Evolutionary conservation across 768 basidiomycete genomes (phyloP).

Genomic region (Hirschioporus abietinus): DNA sequence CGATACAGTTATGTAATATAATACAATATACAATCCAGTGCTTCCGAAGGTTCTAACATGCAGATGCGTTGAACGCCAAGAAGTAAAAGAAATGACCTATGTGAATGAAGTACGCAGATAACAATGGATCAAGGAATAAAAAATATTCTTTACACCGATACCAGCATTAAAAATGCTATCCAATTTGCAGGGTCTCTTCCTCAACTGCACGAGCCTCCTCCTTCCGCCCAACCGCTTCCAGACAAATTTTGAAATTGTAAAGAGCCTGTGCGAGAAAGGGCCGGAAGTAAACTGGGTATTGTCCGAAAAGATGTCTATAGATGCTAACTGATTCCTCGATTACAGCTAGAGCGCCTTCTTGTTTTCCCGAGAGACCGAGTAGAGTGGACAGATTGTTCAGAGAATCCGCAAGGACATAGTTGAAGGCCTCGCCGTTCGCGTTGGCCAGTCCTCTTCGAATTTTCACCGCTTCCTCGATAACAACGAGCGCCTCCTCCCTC

Average conservation of each 20-base stretch:
- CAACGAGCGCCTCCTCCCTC: neutral
- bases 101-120: no score
- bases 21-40: no score
- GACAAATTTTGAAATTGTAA: neutral
- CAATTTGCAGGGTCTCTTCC: neutral
- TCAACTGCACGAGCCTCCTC: neutral
- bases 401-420: neutral
- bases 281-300: neutral
- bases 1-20: no score
- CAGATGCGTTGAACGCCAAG: no score
- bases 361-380: constrained; percentile 3
- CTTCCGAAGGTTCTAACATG: no score
- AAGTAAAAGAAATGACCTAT: no score
- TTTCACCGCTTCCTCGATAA: neutral
- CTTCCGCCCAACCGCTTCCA: neutral
- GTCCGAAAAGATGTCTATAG: neutral
- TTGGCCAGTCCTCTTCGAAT: neutral
- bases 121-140: no score
- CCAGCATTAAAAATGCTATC: neutral
- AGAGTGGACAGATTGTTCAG: constrained; percentile 11
- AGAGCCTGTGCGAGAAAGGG: neutral
- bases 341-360: constrained; percentile 6
- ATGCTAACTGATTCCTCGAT: constrained; percentile 3
- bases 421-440: neutral
- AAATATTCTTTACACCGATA: no score